A percentile compares a stretch with the other conserved stretches of the same genome.
Evolutionary conservation across 2,329 filamentous ascomycete genomes (phyloP).

Genomic region (Epichloe baconii): DNA sequence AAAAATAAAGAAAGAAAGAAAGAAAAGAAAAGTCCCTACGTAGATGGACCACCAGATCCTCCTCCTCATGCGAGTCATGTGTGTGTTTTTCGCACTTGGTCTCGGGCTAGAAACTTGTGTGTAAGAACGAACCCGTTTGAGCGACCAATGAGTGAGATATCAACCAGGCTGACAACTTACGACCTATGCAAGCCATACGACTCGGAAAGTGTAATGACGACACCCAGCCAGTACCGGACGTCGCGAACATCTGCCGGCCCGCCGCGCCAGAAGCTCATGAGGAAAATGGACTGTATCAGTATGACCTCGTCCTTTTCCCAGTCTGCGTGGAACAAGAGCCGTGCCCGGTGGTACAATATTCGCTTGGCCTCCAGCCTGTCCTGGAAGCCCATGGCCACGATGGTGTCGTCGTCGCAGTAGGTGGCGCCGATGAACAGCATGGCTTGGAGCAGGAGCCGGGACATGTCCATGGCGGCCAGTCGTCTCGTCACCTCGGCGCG

Average conservation of each 20-base stretch:
- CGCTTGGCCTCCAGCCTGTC: slow-evolving; percentile 37
- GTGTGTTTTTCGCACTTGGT: slow-evolving; percentile 14
- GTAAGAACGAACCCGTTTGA: background rate
- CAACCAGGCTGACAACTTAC: slow-evolving; percentile 10
- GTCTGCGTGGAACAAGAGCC: slow-evolving; percentile 39
- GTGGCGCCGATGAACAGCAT: slow-evolving; percentile 42
- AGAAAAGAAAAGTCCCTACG: slow-evolving; percentile 16
- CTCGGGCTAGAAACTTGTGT: slow-evolving; percentile 11
- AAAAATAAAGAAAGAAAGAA: background rate
- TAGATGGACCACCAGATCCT: slow-evolving; percentile 43
- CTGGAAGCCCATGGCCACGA: slow-evolving; percentile 31
- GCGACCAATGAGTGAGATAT: no score
- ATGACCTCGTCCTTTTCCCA: slow-evolving; percentile 37
- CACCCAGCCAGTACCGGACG: slow-evolving; percentile 35
- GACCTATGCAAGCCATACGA: slow-evolving; percentile 32
- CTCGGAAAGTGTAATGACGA: slow-evolving; percentile 37
- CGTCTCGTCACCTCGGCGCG: slow-evolving; percentile 27
- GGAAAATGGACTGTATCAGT: slow-evolving; percentile 36
- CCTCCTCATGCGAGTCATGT: slow-evolving; percentile 24
- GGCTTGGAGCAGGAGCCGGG: slow-evolving; percentile 36
- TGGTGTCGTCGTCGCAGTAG: slow-evolving; percentile 33
- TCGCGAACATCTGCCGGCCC: slow-evolving; percentile 34
- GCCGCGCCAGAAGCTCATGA: slow-evolving; percentile 43
- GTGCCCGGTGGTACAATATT: slow-evolving; percentile 34
- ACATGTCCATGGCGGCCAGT: slow-evolving; percentile 28